These are phyloP conservation scores for Prunus padus DNA, from an alignment of 306 rosid species.

Conservation along the genomic window DNA sequence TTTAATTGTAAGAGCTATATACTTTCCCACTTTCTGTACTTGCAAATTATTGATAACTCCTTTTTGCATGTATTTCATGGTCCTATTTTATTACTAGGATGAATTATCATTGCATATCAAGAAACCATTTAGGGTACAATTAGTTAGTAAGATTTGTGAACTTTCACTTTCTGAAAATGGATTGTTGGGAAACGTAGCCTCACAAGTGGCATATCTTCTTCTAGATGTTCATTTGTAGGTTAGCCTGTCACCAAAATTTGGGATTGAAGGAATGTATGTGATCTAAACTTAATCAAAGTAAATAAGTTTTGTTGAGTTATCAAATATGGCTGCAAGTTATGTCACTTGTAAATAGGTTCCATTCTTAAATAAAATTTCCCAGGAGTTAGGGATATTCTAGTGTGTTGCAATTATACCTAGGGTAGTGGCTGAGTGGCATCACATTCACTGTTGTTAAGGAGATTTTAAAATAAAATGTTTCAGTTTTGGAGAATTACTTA, in stretches of 20 bases:
- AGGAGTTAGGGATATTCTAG: background rate
- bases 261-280: background rate
- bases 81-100: background rate
- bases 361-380: background rate
- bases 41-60: background rate
- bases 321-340: background rate
- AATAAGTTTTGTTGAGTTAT: background rate
- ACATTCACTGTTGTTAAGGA: background rate
- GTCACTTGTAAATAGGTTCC: background rate
- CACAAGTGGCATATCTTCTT: background rate
- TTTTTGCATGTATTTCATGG: background rate
- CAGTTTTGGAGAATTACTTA: background rate
- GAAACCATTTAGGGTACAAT: background rate
- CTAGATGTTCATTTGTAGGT: background rate
- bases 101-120: background rate
- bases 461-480: background rate
- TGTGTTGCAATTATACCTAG: background rate
- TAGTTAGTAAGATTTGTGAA: background rate
- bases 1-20: slow-evolving; percentile 43
- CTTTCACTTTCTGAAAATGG: background rate
- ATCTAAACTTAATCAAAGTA: background rate
- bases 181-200: background rate
- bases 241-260: background rate
- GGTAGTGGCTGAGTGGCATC: slow-evolving; percentile 3
- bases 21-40: slow-evolving; percentile 15